Evolutionary conservation across 345 rosid species (phyloP).

Genomic region (Barbarea vulgaris): DNA sequence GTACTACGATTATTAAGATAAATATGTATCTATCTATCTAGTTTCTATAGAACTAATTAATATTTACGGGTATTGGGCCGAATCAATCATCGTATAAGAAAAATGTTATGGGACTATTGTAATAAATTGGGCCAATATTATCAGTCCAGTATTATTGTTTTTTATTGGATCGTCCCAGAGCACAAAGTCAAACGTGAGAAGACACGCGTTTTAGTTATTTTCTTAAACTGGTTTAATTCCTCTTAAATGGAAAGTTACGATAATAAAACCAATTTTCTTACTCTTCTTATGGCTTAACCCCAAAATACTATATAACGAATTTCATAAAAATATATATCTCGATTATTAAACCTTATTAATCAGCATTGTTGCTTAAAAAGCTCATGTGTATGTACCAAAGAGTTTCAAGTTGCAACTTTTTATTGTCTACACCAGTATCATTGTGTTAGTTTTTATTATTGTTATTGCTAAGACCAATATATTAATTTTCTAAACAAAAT

Average conservation of each 20-base stretch:
- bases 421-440: neutral
- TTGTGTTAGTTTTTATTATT: neutral
- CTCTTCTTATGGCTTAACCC: neutral
- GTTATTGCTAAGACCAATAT: neutral
- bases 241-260: neutral
- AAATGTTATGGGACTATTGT: neutral
- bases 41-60: neutral
- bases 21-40: neutral
- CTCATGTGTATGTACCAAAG: neutral
- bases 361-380: neutral
- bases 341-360: too few species aligned
- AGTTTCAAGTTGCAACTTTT: neutral
- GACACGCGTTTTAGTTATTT: constrained; percentile 6
- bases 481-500: neutral
- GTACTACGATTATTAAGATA: constrained; percentile 9
- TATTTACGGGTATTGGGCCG: neutral
- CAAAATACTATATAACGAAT: neutral
- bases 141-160: neutral
- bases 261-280: too few species aligned
- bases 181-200: constrained; percentile 20
- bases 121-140: neutral
- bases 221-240: neutral
- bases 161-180: neutral
- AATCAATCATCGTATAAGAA: neutral
- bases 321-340: neutral